Evolutionary conservation across 1,139 yeast species (phyloP), one percentile per base, ranked within the genome.

Genomic region (Petasospora fabianii): DNA sequence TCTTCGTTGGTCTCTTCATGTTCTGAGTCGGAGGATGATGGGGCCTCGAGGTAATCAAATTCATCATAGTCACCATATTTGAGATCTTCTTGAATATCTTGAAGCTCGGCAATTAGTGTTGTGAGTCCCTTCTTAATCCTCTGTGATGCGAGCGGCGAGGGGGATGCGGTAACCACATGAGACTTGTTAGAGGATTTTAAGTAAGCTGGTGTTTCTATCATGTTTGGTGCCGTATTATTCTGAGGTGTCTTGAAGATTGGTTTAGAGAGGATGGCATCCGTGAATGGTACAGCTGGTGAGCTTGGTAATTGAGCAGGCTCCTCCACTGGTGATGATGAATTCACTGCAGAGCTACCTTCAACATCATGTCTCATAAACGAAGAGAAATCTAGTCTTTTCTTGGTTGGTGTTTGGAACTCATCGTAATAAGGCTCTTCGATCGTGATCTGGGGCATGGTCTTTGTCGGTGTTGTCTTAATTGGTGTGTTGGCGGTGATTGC

Each of bases 91-190:
- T 55, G 48, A n/a, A 54, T 48, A 30, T 54, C 60, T 19, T 60
- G 53, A 14, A 66, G 59, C 34, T 68, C 75, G 24, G 61, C 60
- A 34, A 67, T 62, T 15, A 72, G 59, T n/a, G 63, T 65, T 4
- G 69, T 56, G 21, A 72, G 49, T 12, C 62, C 56, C 32, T 63
- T 52, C 16, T 49, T 43, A 10, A 55, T 61, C 52, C 54, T 56
- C 55, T 54, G 49, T 27, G 51, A 42, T 35, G 50, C 59, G 51
- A 56, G 47, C 28, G 46, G 68, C 43, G 51, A 71, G 43, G 49
- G 60, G 2, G 60, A 57, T n/a, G 50, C 41, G 1, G 50, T 34
- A 9, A 38, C 38, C 3, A 11, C 17, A 15, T 39, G 31, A 9
- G 21, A 9, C 5, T 31, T 13, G n/a, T n/a, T n/a, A 11, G 27